Conservation (phyloP, 2,329 filamentous ascomycete genomes). For the Curvularia sp. region DNA sequence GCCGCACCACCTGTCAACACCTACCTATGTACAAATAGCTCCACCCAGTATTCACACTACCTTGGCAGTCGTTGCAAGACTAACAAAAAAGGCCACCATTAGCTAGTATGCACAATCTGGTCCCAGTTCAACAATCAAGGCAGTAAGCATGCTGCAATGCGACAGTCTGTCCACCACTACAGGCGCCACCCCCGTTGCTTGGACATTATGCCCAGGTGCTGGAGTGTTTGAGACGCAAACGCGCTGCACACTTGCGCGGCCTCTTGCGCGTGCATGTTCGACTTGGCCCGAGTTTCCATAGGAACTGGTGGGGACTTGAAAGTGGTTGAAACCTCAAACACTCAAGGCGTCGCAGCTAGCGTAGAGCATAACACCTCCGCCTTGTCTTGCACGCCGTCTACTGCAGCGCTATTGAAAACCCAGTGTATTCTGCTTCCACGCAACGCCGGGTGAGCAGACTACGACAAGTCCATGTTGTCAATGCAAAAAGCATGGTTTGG, state of each 20-base stretch:
- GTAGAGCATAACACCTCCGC: background rate
- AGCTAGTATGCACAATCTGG: background rate
- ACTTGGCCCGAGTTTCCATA: slow-evolving; percentile 7
- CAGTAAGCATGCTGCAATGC: background rate
- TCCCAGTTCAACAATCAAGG: background rate
- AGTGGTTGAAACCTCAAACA: background rate
- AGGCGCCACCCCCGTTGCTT: background rate
- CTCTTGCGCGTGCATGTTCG: slow-evolving; percentile 9
- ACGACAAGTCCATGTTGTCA: background rate
- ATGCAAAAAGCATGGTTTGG: background rate
- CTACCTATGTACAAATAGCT: no score
- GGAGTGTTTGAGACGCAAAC: slow-evolving; percentile 4
- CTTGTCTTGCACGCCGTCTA: background rate
- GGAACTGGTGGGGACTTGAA: slow-evolving; percentile 14
- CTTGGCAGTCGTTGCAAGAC: background rate
- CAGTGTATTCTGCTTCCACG: background rate
- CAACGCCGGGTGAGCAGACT: background rate
- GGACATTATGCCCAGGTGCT: background rate
- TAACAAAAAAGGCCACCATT: background rate
- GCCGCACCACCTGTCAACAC: background rate
- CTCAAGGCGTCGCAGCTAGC: background rate
- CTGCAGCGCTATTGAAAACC: background rate
- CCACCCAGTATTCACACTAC: background rate
- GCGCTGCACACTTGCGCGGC: slow-evolving; percentile 8
- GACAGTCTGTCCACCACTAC: background rate